These are phyloP conservation scores for Dictyostelium purpureum DNA, from an alignment of 78 protist species.

Conservation along the genomic window DNA sequence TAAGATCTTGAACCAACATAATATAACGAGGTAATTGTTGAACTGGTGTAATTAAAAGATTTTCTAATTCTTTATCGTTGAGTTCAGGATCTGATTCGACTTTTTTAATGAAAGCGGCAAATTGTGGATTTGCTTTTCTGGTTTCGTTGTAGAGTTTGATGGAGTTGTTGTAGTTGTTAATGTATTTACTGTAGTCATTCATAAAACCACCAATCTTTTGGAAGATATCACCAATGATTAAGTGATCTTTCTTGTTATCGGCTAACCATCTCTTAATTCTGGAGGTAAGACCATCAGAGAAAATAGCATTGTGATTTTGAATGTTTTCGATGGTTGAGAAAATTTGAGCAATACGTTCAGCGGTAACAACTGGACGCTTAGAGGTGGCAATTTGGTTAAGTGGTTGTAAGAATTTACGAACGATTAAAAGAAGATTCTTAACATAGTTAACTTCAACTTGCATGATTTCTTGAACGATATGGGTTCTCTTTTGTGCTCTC, in stretches of 20 bases:
- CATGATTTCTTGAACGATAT: conserved; percentile 72
- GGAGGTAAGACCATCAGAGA: conserved; percentile 50
- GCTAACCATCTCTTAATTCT: conserved; percentile 74
- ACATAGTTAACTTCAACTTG: conserved; percentile 77
- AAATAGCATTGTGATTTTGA: conserved; percentile 43
- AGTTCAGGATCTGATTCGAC: conserved; percentile 75
- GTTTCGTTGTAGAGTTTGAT: conserved; percentile 51
- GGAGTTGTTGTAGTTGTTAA: conserved; percentile 76
- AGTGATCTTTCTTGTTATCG: conserved; percentile 55
- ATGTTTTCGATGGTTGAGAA: conserved; percentile 69
- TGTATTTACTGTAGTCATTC: conserved; percentile 79
- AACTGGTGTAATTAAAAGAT: conserved; percentile 54
- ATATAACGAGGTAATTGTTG: conserved; percentile 78
- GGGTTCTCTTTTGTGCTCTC: conserved; percentile 55
- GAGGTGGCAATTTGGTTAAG: conserved; percentile 12
- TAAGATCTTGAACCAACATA: conserved; percentile 59
- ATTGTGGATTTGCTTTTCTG: conserved; percentile 28
- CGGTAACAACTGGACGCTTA: conserved; percentile 53
- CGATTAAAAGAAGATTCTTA: conserved; percentile 38
- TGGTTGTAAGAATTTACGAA: conserved; percentile 68
- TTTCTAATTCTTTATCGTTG: conserved; percentile 62
- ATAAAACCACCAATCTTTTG: conserved; percentile 45
- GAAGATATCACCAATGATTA: conserved; percentile 68
- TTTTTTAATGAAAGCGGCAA: conserved; percentile 55
- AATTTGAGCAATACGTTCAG: conserved; percentile 39